phyloP scores from a whole-genome alignment of 371 early-diverging fungal genomes.

The Basidiobolus meristosporus region DNA sequence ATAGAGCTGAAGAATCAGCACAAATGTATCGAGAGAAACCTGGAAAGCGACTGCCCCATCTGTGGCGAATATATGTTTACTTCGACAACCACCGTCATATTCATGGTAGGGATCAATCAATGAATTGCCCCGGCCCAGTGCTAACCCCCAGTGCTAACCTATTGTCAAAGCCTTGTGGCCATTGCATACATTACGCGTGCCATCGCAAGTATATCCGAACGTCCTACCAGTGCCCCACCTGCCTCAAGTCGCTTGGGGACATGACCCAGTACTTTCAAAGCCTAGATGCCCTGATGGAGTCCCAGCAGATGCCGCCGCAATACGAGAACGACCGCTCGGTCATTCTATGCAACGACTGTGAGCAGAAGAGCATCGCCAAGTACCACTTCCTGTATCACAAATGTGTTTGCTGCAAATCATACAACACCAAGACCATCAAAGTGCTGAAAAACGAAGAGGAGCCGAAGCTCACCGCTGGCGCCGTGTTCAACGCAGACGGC shows the following conservation, averaged over 20 bases:
- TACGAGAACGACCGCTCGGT: constrained; percentile 44
- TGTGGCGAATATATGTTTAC: constrained; percentile 95
- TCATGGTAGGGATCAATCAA: constrained; percentile 55
- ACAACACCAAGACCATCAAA: constrained; percentile 75
- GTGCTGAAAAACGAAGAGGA: constrained; percentile 13
- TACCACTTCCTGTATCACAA: constrained; percentile 94
- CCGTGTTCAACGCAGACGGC: too few relatives aligned
- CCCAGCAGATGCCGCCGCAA: constrained; percentile 82
- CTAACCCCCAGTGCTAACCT: neutral
- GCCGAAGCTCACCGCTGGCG: too few relatives aligned
- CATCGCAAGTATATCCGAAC: constrained; percentile 63
- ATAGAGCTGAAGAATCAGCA: constrained; percentile 55
- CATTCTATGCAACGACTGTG: constrained; percentile 94
- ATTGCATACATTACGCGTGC: constrained; percentile 85
- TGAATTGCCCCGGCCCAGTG: neutral
- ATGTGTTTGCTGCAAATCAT: constrained; percentile 69
- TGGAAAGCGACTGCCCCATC: constrained; percentile 90
- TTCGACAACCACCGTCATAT: constrained; percentile 54
- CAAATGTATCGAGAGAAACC: constrained; percentile 80
- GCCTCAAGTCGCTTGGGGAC: constrained; percentile 80
- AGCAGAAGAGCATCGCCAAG: constrained; percentile 50
- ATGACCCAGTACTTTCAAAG: constrained; percentile 64
- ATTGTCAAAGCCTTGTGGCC: constrained; percentile 65
- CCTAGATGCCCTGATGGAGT: constrained; percentile 61
- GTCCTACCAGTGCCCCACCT: constrained; percentile 92